Conservation (phyloP, 2,329 filamentous ascomycete genomes). For the Aureobasidium subglaciale region DNA sequence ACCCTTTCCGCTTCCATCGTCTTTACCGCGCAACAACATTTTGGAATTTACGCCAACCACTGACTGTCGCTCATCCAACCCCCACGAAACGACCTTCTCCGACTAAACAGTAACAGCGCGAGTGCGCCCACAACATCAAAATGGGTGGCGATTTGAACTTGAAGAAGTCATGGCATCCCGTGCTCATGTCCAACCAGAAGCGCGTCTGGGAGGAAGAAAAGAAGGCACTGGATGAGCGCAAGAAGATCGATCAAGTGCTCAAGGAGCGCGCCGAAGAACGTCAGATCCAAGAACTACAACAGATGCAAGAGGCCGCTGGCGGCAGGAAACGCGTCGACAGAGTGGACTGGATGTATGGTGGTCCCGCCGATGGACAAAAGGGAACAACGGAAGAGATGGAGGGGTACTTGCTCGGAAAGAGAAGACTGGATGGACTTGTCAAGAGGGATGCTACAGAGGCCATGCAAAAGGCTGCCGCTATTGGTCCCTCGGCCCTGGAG, state of each 20-base stretch:
- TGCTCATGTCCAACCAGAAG: constrained; percentile 81
- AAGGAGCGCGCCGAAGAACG: constrained; percentile 93
- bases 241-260: constrained; percentile 81
- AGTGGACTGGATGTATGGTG: constrained; percentile 98
- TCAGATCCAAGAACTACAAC: constrained; percentile 83
- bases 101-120: constrained; percentile 16
- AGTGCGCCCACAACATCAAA: constrained; percentile 34
- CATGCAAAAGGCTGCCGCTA: constrained; percentile 42
- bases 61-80: background rate
- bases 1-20: background rate
- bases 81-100: too few species aligned
- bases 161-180: constrained; percentile 88
- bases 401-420: constrained; percentile 84
- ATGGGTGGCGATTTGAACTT: constrained; percentile 96
- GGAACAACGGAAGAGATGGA: constrained; percentile 84
- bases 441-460: constrained; percentile 76
- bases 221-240: constrained; percentile 88
- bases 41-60: background rate
- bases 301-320: constrained; percentile 80
- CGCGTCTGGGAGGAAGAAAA: constrained; percentile 88
- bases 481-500: constrained; percentile 51
- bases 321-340: constrained; percentile 72
- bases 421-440: constrained; percentile 79
- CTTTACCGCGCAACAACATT: background rate
- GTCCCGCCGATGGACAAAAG: constrained; percentile 68